These are phyloP conservation scores for Liquidambar formosana DNA, from an alignment of 164 flowering plant species.

Conservation along the genomic window DNA sequence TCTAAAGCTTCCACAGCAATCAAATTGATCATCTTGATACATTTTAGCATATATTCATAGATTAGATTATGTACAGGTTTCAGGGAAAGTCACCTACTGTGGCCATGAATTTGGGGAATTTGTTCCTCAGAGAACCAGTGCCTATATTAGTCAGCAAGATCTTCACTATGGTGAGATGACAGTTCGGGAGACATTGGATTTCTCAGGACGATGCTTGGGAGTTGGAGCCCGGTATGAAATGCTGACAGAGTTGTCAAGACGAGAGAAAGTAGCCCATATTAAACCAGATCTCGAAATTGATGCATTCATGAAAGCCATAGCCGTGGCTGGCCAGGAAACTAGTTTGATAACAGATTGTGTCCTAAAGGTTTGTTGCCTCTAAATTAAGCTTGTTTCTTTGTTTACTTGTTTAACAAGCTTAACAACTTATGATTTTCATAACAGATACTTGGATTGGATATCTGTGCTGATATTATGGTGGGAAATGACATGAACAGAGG, in stretches of 20 bases:
- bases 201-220: slow-evolving; percentile 33
- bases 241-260: slow-evolving; percentile 41
- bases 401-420: too few species aligned
- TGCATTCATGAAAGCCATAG: too few species aligned
- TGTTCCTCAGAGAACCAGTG: slow-evolving; percentile 33
- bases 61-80: slow-evolving; percentile 13
- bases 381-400: too few species aligned
- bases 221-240: slow-evolving; percentile 35
- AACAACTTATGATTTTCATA: neutral
- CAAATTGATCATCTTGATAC: too few species aligned
- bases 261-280: slow-evolving; percentile 47
- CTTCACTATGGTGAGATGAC: slow-evolving; percentile 37
- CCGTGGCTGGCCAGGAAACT: slow-evolving; percentile 37
- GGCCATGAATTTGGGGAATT: slow-evolving; percentile 29
- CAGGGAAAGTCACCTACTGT: slow-evolving; percentile 31
- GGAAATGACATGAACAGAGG: slow-evolving; percentile 68
- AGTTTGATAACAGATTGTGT: slow-evolving; percentile 55
- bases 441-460: too few species aligned
- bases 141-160: slow-evolving; percentile 38
- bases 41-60: too few species aligned
- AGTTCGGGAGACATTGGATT: slow-evolving; percentile 31
- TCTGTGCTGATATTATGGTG: too few species aligned
- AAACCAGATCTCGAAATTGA: slow-evolving; percentile 73
- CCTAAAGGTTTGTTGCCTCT: slow-evolving; percentile 51
- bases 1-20: too few species aligned